Percentiles rank a stretch among this genome's conserved stretches.
Evolutionary conservation across 352 stramenopile species (phyloP).

Genomic region (Pythium aquatile): DNA sequence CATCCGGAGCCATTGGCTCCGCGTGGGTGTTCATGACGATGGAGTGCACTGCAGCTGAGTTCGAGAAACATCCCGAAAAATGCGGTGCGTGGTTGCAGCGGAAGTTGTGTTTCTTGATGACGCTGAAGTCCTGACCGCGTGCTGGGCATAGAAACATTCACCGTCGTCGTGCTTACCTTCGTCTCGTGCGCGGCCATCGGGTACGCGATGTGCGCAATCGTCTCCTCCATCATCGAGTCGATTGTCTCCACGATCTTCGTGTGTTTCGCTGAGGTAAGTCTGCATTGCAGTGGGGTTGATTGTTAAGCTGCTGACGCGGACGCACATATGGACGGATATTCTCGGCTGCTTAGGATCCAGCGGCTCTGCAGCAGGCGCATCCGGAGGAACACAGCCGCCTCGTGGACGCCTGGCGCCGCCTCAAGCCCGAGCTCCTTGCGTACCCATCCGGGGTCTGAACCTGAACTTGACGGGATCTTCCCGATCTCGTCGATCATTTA

Average conservation of each 20-base stretch:
- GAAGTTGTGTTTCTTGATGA: neutral
- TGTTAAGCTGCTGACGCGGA: neutral
- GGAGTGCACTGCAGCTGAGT: conserved; percentile 58
- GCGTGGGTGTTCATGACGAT: conserved; percentile 70
- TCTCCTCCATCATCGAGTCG: conserved; percentile 82
- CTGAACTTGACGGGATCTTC: neutral
- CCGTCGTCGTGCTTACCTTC: conserved; percentile 78
- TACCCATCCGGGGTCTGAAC: conserved; percentile 22
- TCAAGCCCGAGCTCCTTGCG: conserved; percentile 68
- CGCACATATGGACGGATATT: conserved; percentile 16
- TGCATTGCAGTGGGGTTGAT: neutral
- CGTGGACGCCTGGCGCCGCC: conserved; percentile 61
- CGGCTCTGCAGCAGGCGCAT: conserved; percentile 63
- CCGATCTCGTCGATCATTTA: neutral
- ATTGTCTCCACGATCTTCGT: conserved; percentile 87
- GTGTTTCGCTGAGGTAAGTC: conserved; percentile 81
- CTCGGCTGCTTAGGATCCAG: conserved; percentile 50
- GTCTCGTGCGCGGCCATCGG: conserved; percentile 66
- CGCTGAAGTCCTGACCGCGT: neutral
- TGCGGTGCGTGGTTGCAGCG: conserved; percentile 51
- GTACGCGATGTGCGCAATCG: conserved; percentile 84
- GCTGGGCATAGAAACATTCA: conserved; percentile 68
- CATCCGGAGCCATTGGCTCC: conserved; percentile 74
- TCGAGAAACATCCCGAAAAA: conserved; percentile 32
- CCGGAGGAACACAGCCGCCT: conserved; percentile 71